Percentiles rank a stretch among this genome's conserved stretches.
Conservation (phyloP, 1,139 yeast species). For the Hyphopichia fennica region DNA sequence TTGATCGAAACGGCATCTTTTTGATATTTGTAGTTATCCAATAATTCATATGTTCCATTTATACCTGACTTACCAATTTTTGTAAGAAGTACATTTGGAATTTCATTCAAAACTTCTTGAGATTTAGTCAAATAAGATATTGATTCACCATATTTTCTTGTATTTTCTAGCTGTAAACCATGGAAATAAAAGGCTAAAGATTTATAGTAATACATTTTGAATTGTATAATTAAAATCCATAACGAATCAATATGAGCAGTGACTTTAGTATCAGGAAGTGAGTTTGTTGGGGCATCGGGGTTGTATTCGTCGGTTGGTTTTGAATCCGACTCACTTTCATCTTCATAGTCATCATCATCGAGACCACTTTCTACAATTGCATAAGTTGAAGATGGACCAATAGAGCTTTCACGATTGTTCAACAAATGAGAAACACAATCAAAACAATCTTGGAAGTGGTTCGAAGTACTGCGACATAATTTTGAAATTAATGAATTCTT, state of each 20-base stretch:
- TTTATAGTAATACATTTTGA: constrained; percentile 48
- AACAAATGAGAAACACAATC: constrained; percentile 34
- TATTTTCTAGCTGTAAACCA: constrained; percentile 48
- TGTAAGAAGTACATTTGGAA: constrained; percentile 25
- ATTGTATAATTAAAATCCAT: constrained; percentile 46
- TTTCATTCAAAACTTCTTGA: constrained; percentile 29
- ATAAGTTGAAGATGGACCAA: constrained; percentile 14
- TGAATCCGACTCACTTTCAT: constrained; percentile 12
- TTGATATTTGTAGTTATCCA: constrained; percentile 46
- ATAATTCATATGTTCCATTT: constrained; percentile 34
- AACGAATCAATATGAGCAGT: constrained; percentile 45
- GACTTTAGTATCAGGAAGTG: constrained; percentile 42
- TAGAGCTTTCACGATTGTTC: constrained; percentile 5
- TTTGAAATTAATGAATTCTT: constrained; percentile 73
- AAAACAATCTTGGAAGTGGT: constrained; percentile 53
- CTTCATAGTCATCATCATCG: constrained; percentile 13
- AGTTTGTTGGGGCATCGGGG: constrained; percentile 11
- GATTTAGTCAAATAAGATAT: constrained; percentile 68
- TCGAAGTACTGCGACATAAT: constrained; percentile 63
- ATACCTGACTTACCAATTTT: constrained; percentile 25
- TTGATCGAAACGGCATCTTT: constrained; percentile 46
- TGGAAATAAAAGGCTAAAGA: constrained; percentile 52
- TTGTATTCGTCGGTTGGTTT: constrained; percentile 12
- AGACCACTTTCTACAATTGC: constrained; percentile 15
- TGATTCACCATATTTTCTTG: constrained; percentile 70